Evolutionary conservation across 768 basidiomycete species (phyloP).

Genomic region (Antrodiella citrinella): DNA sequence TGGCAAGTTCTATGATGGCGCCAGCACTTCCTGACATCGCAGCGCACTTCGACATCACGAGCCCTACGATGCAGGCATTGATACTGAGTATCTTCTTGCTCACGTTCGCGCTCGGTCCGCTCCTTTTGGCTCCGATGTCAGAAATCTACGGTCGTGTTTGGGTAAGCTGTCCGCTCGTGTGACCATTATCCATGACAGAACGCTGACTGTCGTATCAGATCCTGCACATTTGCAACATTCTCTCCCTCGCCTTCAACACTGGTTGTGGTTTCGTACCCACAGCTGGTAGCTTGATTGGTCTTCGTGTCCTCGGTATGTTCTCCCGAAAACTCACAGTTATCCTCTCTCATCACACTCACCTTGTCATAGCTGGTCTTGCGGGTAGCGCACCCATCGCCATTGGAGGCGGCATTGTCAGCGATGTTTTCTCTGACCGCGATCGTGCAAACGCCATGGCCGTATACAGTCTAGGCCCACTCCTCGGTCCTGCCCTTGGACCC

Average conservation of each 20-base stretch:
- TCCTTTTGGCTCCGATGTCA: conserved; percentile 58
- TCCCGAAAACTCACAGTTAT: conserved; percentile 16
- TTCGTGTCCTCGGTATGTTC: conserved; percentile 55
- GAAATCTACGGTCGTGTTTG: conserved; percentile 70
- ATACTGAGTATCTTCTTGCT: conserved; percentile 58
- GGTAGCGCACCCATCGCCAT: conserved; percentile 58
- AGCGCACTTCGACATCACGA: conserved; percentile 40
- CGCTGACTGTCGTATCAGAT: conserved; percentile 29
- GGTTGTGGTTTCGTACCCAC: conserved; percentile 65
- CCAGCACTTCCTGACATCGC: conserved; percentile 56
- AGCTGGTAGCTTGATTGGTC: conserved; percentile 44
- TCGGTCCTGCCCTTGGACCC: conserved; percentile 55
- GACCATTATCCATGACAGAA: neutral
- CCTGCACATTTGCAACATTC: conserved; percentile 55
- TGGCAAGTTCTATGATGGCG: conserved; percentile 62
- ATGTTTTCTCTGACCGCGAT: conserved; percentile 56
- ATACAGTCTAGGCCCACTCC: conserved; percentile 55
- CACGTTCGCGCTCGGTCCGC: conserved; percentile 59
- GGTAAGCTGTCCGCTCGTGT: conserved; percentile 30
- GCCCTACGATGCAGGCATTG: conserved; percentile 42
- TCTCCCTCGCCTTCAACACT: conserved; percentile 54
- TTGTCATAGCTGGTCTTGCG: conserved; percentile 54
- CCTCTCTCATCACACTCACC: too few relatives aligned
- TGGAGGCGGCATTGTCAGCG: conserved; percentile 59
- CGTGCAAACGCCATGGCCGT: conserved; percentile 65